Base-by-base conservation (phyloP, 192 early-diverging fungal genomes). In the Rhizoclosmatium sp. region DNA sequence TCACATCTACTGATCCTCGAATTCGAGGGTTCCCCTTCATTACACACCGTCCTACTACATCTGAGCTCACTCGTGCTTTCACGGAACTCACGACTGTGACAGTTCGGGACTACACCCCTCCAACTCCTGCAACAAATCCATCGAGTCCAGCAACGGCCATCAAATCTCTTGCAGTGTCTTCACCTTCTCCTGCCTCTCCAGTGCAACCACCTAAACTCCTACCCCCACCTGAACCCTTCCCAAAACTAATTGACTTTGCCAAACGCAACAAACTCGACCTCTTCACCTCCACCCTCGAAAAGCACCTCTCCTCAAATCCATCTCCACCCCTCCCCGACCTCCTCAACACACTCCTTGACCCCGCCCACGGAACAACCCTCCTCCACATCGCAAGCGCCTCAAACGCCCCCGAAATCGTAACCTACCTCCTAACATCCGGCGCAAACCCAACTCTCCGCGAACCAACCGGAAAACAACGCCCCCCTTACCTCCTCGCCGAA, bases 1-100 rank as follows among this genome's bases (percentile, higher is more conserved):
- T 89, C 2, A 21, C 42, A 14, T 12, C 65, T 3, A n/a, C 4
- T 42, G 91, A 93, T 60, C 71, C 82, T 12, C 79, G 87, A 1
- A 84, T 97, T 49, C 85, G 89, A 0, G 83, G 86, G 4, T 87
- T 95, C 70, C 96, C 96, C 0, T 94, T 97, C 79, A 85, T 93
- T 0, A 94, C 94, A 23, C 86, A 87, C 1, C 89, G 95, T 2
- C 95, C 96, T 4, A 93, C 94, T 2, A 82, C 94, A 5, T 82
- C 83, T 1, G 94, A 95, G 78, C 79, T 95, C 5, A 86, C 87
- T 79, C 82, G 92, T 3, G 87, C 91, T 2, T 94, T 88, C 59
- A 73, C 85, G 2, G 92, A 94, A 76, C 82, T 95, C 2, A 86
- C 85, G 2, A 89, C 85, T 45, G 76, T 93, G 12, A 90, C 89